phyloP scores from a whole-genome alignment of 192 early-diverging fungal species.

The Pilaira anomala region DNA sequence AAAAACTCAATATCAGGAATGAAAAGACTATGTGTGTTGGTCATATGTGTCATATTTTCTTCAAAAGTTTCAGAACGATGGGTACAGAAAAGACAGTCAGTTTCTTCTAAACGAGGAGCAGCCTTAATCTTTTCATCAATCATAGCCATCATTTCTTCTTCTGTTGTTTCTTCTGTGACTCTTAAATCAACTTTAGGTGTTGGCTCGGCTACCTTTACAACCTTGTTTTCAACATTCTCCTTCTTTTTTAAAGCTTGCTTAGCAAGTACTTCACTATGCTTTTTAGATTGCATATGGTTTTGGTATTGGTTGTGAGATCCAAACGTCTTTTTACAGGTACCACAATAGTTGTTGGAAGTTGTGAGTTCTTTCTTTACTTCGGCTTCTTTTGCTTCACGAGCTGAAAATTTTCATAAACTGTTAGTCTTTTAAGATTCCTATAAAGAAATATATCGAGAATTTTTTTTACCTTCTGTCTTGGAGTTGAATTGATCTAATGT shows the following conservation, averaged over 20 bases:
- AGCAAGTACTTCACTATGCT: constrained; percentile 82
- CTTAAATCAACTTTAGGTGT: constrained; percentile 30
- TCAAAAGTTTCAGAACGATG: constrained; percentile 62
- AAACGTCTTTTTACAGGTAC: constrained; percentile 44
- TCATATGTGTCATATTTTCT: constrained; percentile 90
- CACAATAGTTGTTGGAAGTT: constrained; percentile 44
- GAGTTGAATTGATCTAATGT: constrained; percentile 76
- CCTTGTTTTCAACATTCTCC: neutral
- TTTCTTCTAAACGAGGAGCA: constrained; percentile 59
- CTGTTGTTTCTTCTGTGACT: constrained; percentile 50
- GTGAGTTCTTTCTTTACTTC: constrained; percentile 30
- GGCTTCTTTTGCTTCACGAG: constrained; percentile 51
- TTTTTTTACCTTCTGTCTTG: constrained; percentile 56
- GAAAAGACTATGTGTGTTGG: constrained; percentile 86
- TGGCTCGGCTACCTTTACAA: constrained; percentile 9
- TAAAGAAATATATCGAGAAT: constrained; percentile 26
- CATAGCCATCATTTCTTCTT: constrained; percentile 59
- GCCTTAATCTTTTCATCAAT: constrained; percentile 83
- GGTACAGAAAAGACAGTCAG: constrained; percentile 93
- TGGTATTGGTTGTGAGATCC: constrained; percentile 76
- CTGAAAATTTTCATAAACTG: constrained; percentile 17
- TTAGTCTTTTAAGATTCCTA: constrained; percentile 46
- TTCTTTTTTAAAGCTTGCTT: constrained; percentile 28
- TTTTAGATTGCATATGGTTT: constrained; percentile 92
- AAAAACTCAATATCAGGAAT: constrained; percentile 96